Evolutionary conservation across 139 green algal species (phyloP), one percentile per base, ranked within the genome.

Genomic region (Raphidocelis subcapitata): DNA sequence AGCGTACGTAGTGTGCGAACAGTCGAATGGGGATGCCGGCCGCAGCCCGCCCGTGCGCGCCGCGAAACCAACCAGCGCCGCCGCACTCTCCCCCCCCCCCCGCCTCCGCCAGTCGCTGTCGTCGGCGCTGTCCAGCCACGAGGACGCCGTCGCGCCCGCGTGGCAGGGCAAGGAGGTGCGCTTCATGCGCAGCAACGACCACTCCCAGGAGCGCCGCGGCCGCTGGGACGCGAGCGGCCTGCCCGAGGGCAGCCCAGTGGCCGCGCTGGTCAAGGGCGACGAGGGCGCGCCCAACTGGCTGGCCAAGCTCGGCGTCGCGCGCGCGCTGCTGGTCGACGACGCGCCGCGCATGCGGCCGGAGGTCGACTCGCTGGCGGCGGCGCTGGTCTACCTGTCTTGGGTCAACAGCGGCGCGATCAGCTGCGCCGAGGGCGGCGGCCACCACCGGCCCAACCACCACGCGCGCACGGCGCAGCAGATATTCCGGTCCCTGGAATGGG

Each of bases 361-460:
- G 1, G 18, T 88, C 37, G 84, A 91, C 32, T 67, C 77, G 8
- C 32, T 85, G 55, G 73, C 79, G 4, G 61, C 65, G 3, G 44
- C 69, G 36, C 86, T 85, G 63, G 74, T 86, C 33, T 89, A 91
- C 69, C 55, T 92, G 69, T 89, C 90, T 54, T 98, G 93, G 93
- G 86, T 99, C 62, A 90, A 80, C 80, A 95, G 85, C 3, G 95
- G 95, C 16, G 89, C 92, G 16, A 89, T 99, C 37, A 26, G 70
- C 4, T 99, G 95, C 74, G 92, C 91, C 14, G 95, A 99, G 84
- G 85, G 86, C 26, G 95, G 95, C 26, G 86, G 90, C 26, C 95
- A 99, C 86, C 86, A 93, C 80, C 80, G 95, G 5, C 95, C 95
- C 57, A 98, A 98, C 82, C 84, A 88, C 64, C 95, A 99, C 74